Evolutionary conservation across 2,329 filamentous ascomycete genomes (phyloP), one percentile per base, ranked within the genome.

Genomic region (Verticillium longisporum): DNA sequence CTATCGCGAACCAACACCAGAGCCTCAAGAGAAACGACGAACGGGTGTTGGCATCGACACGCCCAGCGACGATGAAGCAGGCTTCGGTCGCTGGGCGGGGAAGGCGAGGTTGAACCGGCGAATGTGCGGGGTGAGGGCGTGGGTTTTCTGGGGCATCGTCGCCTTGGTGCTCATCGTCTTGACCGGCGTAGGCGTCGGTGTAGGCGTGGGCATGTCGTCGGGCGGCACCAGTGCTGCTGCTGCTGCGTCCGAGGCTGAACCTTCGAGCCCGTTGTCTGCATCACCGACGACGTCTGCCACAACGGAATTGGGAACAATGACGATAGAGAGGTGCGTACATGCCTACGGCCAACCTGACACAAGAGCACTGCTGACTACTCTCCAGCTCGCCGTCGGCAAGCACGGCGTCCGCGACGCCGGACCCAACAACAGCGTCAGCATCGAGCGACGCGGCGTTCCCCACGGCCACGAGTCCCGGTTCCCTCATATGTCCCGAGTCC

Each of bases 1-100:
- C 41, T 77, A 75, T 65, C 73, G 75, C 18, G 76, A 78, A 59
- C 67, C 65, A 13, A 75, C 76, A n/a, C 75, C 75, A 13, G 69
- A 74, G 13, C 73, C 72, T 2, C 57, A 61, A 15, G 38, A 56
- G 31, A 59, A 62, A 31, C 45, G 50, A 59, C 60, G 45, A 57
- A 63, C 56, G 34, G 54, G 59, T 58, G 60, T 59, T 57, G 37
- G 54, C 36, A 61, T 58, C 13, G 63, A 59, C 31, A 63, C n/a
- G 7, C 18, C 21, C 10, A 21, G 10, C 11, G 58, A 63, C 26
- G 57, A 64, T 38, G 60, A 67, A 54, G 31, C 38, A 15, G 57
- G 62, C 55, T 33, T 57, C 26, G 55, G 58, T 1, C 55, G 63
- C 38, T 61, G 59, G 41, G 50, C 55, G 10, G 64, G 68, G 34